A percentile compares a stretch with the other conserved stretches of the same genome.
Evolutionary conservation across 2,329 filamentous ascomycete genomes (phyloP).

Genomic region (Aspergillus sp.): DNA sequence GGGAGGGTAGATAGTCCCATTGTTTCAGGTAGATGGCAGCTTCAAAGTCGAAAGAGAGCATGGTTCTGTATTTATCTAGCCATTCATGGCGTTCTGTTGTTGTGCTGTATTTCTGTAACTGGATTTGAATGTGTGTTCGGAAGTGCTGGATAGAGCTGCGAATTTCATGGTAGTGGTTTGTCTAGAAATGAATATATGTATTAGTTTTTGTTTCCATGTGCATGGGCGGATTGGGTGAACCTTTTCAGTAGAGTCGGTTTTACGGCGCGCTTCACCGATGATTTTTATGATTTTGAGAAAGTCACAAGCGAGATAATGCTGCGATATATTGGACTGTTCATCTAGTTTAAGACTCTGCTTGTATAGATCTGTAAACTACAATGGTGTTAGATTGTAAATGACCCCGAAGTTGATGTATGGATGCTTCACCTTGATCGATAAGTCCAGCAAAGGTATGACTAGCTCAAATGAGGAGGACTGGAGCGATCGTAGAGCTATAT

Average conservation of each 20-base stretch:
- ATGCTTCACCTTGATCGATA: slow-evolving; percentile 39
- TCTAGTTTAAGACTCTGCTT: slow-evolving; percentile 13
- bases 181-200: slow-evolving; percentile 27
- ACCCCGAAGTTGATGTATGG: not conserved
- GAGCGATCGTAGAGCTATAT: slow-evolving; percentile 62
- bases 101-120: slow-evolving; percentile 34
- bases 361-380: slow-evolving; percentile 38
- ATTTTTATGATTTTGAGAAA: slow-evolving; percentile 55
- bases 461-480: slow-evolving; percentile 52
- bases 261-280: slow-evolving; percentile 44
- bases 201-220: not conserved
- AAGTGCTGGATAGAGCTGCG: slow-evolving; percentile 60
- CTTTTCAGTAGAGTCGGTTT: slow-evolving; percentile 35
- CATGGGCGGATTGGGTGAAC: slow-evolving; percentile 21
- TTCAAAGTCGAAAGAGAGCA: slow-evolving; percentile 77
- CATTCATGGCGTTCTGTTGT: slow-evolving; percentile 50
- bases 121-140: slow-evolving; percentile 41
- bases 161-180: slow-evolving; percentile 59
- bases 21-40: slow-evolving; percentile 61
- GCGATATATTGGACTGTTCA: slow-evolving; percentile 43
- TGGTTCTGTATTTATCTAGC: slow-evolving; percentile 56
- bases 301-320: slow-evolving; percentile 64
- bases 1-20: slow-evolving; percentile 60
- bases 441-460: slow-evolving; percentile 51
- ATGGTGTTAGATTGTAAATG: slow-evolving; percentile 31